Conservation (phyloP, 2,329 filamentous ascomycete species). For the Colletotrichum australisinense region DNA sequence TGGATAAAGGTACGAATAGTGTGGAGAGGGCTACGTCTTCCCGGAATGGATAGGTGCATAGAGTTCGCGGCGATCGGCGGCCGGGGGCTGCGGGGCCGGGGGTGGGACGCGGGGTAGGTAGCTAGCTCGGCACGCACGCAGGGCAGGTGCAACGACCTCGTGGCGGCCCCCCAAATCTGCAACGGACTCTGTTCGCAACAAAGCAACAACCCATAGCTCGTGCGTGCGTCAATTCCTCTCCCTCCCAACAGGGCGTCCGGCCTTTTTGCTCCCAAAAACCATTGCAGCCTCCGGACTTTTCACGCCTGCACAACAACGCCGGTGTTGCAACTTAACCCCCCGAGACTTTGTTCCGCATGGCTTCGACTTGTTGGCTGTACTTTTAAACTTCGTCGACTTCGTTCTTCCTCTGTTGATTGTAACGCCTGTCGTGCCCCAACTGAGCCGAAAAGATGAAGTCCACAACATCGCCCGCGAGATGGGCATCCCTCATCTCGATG, state of each 20-base stretch:
- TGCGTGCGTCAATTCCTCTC: conserved; percentile 13
- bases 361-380: not conserved
- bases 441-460: conserved; percentile 16
- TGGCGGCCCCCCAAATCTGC: conserved; percentile 8
- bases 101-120: conserved; percentile 30
- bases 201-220: conserved; percentile 8
- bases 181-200: conserved; percentile 9
- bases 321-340: not conserved
- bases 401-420: not conserved
- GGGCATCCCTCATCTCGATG: conserved; percentile 5
- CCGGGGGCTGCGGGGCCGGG: conserved; percentile 22
- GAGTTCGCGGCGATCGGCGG: conserved; percentile 14
- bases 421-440: not conserved
- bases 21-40: not conserved
- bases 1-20: not conserved
- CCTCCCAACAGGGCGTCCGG: conserved; percentile 4
- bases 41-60: conserved; percentile 18
- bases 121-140: conserved; percentile 15
- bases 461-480: conserved; percentile 4
- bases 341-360: conserved; percentile 11
- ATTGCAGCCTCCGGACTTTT: not conserved
- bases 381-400: not conserved
- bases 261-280: not conserved
- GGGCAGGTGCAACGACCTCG: conserved; percentile 10
- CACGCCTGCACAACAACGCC: not conserved